Base-by-base conservation (phyloP, 305 asterid genomes). In the Lippia alba region DNA sequence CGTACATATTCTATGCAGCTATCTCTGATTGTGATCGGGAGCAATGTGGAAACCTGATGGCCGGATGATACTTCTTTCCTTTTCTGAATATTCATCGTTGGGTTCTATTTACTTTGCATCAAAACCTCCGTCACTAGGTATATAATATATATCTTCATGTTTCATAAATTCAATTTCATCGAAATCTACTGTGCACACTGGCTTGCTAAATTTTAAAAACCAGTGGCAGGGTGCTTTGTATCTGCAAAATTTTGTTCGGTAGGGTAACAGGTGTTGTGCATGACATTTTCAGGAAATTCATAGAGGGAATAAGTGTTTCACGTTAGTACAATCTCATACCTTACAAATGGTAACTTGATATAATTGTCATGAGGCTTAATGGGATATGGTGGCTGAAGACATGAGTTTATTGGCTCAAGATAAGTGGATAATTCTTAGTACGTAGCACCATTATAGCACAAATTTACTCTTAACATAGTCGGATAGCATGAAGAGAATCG, bases 11-110 rank as follows among this genome's bases (percentile, higher is more conserved):
- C 60, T 61, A 11, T 49, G 30, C 49, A 50, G 49, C 10, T n/a
- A 49, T 17, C 20, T 48, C 62, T 83, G 55, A 69, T 55, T 45
- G 44, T 62, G 67, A 61, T 76, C 90, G 98, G 96, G 99, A 78
- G 97, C 97, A 76, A 83, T 87, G 19, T 94, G 99, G 99, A 97
- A 94, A 82, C 97, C 97, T 61, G 96, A 91, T 81, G 97, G 96
- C 40, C 91, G 89, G 56, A 94, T 86, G 96, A 82, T 94, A 76
- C 95, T 94, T 71, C 81, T 94, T 71, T 87, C 97, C 14, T 94
- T 92, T 80, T 91, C 97, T 36, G 91, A 90, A 79, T 94, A 96
- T 61, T 81, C 97, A 66, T 78, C 92, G 49, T 87, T 91, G 80
- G 96, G 93, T 71, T 91, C 97, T 66, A 79, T 94, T 79, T 97